Conservation (phyloP, 1,139 yeast species). For the Pichia sp. region DNA sequence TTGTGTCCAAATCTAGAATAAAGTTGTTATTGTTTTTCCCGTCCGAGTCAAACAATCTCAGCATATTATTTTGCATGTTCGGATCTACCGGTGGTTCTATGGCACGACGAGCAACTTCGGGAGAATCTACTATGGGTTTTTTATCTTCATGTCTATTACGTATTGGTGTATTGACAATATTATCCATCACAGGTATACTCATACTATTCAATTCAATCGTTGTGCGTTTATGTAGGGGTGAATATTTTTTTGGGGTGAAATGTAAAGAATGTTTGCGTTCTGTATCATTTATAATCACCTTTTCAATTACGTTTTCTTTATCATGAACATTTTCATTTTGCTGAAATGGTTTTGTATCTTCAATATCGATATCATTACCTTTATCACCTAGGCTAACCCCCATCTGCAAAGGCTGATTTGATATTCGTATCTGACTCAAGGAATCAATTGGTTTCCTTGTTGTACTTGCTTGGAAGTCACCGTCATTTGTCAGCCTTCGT, state of each 20-base stretch:
- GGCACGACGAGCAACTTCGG: constrained; percentile 11
- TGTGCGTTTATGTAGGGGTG: constrained; percentile 9
- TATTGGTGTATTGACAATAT: constrained; percentile 1
- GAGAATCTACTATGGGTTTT: constrained; percentile 2
- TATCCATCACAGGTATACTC: not conserved
- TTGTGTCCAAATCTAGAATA: not conserved
- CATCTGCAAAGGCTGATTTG: not conserved
- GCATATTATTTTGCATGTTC: not conserved
- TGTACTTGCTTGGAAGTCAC: constrained; percentile 4
- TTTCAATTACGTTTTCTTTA: not conserved
- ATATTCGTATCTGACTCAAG: not conserved
- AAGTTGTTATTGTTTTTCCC: not conserved
- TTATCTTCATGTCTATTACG: not conserved
- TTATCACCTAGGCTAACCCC: not conserved
- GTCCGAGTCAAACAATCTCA: not conserved
- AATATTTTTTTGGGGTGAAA: constrained; percentile 10
- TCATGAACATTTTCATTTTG: not conserved
- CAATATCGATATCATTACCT: not conserved
- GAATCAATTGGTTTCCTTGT: not conserved
- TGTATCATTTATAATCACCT: not conserved
- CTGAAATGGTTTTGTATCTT: not conserved
- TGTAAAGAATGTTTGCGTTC: constrained; percentile 8
- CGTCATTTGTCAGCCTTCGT: constrained; percentile 21
- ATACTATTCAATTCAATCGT: not conserved
- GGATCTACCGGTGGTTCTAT: not conserved